Percentiles rank a stretch among this genome's conserved stretches.
Conservation (phyloP, 495 filamentous ascomycete genomes). For the Penicillium bovifimosum region DNA sequence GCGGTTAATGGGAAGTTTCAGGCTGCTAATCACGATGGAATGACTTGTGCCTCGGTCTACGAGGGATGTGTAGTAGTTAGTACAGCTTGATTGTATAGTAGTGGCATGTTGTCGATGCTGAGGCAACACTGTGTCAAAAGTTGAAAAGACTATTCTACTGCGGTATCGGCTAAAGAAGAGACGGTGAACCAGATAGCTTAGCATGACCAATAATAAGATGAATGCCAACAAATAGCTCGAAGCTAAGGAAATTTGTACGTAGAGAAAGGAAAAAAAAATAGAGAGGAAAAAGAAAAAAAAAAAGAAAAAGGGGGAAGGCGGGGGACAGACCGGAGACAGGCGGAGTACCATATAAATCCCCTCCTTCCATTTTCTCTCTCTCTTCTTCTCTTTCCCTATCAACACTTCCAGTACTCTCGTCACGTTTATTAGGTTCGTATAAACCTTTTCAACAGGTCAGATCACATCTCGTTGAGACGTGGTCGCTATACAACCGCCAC, state of each 20-base stretch:
- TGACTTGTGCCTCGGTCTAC: neutral
- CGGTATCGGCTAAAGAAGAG: neutral
- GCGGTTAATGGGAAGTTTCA: neutral
- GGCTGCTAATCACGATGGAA: neutral
- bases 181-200: neutral
- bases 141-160: neutral
- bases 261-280: neutral
- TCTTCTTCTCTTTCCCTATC: conserved; percentile 3
- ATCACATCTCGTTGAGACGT: conserved; percentile 41
- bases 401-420: neutral
- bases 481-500: conserved; percentile 43
- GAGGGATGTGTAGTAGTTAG: too few species aligned
- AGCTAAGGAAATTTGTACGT: neutral
- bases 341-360: conserved; percentile 7
- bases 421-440: conserved; percentile 25
- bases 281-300: neutral
- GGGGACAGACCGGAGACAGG: conserved; percentile 5
- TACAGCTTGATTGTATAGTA: too few species aligned
- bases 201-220: neutral
- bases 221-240: neutral
- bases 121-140: neutral
- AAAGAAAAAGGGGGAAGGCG: conserved; percentile 1
- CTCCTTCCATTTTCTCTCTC: conserved; percentile 11
- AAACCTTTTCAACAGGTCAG: conserved; percentile 34
- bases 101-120: too few species aligned